Evolutionary conservation across 169 alveolate genomes (phyloP).

Genomic region (Plasmodium yoelii): DNA sequence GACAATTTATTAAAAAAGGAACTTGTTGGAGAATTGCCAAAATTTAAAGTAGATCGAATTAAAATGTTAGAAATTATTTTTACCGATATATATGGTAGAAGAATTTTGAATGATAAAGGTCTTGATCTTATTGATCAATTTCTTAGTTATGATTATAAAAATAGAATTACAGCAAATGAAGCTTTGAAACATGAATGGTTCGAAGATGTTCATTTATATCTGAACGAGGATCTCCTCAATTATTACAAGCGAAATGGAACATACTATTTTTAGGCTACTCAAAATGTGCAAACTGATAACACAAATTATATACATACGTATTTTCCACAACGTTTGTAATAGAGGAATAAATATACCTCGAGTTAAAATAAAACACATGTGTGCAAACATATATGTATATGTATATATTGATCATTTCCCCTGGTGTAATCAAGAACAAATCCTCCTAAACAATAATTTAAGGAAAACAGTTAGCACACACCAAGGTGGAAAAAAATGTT

Average conservation of each 20-base stretch:
- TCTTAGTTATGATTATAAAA: constrained; percentile 85
- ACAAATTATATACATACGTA: neutral
- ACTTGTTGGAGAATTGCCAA: constrained; percentile 78
- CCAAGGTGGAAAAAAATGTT: no score
- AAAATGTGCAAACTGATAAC: neutral
- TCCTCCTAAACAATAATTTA: no score
- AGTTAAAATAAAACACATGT: neutral
- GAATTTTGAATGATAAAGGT: constrained; percentile 85
- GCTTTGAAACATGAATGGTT: constrained; percentile 89
- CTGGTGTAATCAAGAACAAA: no score
- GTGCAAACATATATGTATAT: neutral
- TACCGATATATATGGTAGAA: constrained; percentile 86
- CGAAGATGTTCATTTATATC: constrained; percentile 77
- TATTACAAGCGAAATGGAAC: constrained; percentile 67
- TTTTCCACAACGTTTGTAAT: no score
- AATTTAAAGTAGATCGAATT: constrained; percentile 77
- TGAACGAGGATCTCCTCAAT: constrained; percentile 32
- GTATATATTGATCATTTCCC: no score
- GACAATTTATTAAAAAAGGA: constrained; percentile 34
- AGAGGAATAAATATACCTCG: neutral
- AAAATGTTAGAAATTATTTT: constrained; percentile 79
- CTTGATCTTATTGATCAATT: constrained; percentile 88
- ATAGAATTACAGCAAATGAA: constrained; percentile 89
- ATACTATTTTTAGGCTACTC: constrained; percentile 26
- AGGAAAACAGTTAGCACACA: no score